Conservation (phyloP, 441 rosid species). For the Erodium texanum region DNA sequence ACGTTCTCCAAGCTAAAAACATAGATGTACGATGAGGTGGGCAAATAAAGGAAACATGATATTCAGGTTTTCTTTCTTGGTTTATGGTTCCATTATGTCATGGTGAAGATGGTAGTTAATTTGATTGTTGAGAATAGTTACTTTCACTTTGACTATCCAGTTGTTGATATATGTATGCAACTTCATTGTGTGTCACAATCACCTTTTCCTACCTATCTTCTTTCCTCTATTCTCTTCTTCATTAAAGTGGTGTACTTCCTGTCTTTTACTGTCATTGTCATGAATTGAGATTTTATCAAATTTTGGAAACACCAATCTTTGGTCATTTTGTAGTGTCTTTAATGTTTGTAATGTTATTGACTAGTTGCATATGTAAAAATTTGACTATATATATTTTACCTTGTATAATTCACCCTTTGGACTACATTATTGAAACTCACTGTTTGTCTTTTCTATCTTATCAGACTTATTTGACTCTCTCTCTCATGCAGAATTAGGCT, state of each 20-base stretch:
- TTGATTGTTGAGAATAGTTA: background rate
- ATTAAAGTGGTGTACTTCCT: too few relatives aligned
- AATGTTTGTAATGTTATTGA: background rate
- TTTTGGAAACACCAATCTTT: background rate
- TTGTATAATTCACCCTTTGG: too few relatives aligned
- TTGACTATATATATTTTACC: background rate
- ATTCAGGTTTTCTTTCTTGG: background rate
- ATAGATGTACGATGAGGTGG: too few relatives aligned
- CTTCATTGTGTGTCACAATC: background rate
- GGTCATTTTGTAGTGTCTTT: background rate
- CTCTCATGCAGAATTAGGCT: slow-evolving; percentile 55
- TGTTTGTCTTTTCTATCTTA: slow-evolving; percentile 2
- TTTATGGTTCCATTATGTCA: background rate
- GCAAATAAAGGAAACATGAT: too few relatives aligned
- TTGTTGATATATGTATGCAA: background rate
- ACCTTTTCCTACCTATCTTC: background rate
- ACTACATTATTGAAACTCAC: background rate
- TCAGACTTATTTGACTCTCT: background rate
- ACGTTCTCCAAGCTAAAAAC: too few relatives aligned
- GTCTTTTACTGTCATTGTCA: too few relatives aligned
- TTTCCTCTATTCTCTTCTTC: too few relatives aligned
- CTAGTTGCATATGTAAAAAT: background rate
- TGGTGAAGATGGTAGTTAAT: background rate
- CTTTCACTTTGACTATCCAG: too few relatives aligned
- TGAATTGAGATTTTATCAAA: background rate